Conservation (phyloP, 306 rosid genomes). For the Arachis stenosperma region DNA sequence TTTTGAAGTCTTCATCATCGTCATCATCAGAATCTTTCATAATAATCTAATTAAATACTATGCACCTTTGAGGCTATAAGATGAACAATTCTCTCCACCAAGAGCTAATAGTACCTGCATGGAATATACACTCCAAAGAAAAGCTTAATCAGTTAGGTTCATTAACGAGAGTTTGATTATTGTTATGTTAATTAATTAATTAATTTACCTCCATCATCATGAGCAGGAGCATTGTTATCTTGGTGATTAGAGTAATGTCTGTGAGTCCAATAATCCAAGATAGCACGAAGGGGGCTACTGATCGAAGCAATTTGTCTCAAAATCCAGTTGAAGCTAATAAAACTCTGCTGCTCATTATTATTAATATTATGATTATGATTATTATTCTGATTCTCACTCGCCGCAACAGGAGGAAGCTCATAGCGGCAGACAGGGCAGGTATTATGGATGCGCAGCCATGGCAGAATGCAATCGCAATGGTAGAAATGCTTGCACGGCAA, state of each 20-base stretch:
- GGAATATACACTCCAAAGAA: background rate
- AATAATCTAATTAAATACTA: slow-evolving; percentile 3
- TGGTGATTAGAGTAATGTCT: slow-evolving; percentile 32
- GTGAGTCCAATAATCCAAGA: slow-evolving; percentile 51
- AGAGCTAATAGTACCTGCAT: slow-evolving; percentile 47
- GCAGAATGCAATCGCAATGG: slow-evolving; percentile 67
- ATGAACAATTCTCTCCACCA: slow-evolving; percentile 56
- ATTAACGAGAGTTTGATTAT: background rate
- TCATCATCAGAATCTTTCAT: background rate
- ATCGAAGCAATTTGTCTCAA: slow-evolving; percentile 51
- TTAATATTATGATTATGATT: background rate
- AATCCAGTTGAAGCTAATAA: slow-evolving; percentile 41
- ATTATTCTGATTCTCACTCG: background rate
- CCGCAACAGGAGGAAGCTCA: slow-evolving; percentile 31
- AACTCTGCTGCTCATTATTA: background rate
- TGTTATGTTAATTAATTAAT: too few species aligned
- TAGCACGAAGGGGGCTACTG: slow-evolving; percentile 49
- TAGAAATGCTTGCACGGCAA: slow-evolving; percentile 82
- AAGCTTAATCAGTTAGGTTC: background rate
- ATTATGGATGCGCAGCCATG: slow-evolving; percentile 72
- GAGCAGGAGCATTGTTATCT: background rate
- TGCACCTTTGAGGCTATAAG: background rate
- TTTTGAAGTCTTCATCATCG: slow-evolving; percentile 9
- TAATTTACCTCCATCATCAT: slow-evolving; percentile 36
- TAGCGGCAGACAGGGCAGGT: slow-evolving; percentile 79